phyloP scores from a whole-genome alignment of 2,329 filamentous ascomycete species.

The Stachybotrys elegans region DNA sequence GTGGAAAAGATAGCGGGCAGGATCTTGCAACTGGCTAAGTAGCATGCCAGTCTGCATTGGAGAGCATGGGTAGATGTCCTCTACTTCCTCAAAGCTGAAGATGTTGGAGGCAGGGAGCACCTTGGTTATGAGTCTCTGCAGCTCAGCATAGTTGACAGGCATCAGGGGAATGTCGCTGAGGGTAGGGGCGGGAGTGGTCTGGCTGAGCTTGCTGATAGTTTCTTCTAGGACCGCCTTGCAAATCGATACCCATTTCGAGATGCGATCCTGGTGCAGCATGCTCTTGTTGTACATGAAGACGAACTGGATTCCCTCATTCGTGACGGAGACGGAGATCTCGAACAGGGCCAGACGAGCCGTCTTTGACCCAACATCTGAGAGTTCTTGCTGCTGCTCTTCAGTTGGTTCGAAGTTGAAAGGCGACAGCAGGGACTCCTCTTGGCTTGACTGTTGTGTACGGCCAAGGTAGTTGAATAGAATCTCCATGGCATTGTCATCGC shows the following conservation, averaged over 20 bases:
- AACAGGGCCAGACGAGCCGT: conserved; percentile 11
- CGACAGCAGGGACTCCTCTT: conserved; percentile 1
- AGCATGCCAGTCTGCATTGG: conserved; percentile 31
- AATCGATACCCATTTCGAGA: conserved; percentile 6
- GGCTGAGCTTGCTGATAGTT: conserved; percentile 8
- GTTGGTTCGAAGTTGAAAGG: conserved; percentile 4
- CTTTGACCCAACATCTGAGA: conserved; percentile 3
- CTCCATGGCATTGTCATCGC: conserved; percentile 8
- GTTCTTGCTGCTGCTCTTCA: background rate
- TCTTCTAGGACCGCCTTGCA: conserved; percentile 7
- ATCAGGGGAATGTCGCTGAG: conserved; percentile 28
- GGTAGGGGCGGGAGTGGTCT: conserved; percentile 15
- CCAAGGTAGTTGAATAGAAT: conserved; percentile 13
- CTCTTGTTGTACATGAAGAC: conserved; percentile 2
- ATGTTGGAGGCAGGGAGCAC: conserved; percentile 14
- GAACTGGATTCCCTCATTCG: conserved; percentile 5
- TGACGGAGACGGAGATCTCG: conserved; percentile 14
- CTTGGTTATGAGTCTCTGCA: conserved; percentile 16
- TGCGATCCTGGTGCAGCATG: conserved; percentile 1
- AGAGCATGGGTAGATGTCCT: conserved; percentile 32
- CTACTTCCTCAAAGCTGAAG: conserved; percentile 13
- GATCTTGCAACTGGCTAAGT: conserved; percentile 22
- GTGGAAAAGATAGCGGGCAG: conserved; percentile 13
- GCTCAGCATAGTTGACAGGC: conserved; percentile 20
- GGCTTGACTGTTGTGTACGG: conserved; percentile 9